Evolutionary conservation across 2,329 filamentous ascomycete genomes (phyloP).

Genomic region (Beauveria asiatica): DNA sequence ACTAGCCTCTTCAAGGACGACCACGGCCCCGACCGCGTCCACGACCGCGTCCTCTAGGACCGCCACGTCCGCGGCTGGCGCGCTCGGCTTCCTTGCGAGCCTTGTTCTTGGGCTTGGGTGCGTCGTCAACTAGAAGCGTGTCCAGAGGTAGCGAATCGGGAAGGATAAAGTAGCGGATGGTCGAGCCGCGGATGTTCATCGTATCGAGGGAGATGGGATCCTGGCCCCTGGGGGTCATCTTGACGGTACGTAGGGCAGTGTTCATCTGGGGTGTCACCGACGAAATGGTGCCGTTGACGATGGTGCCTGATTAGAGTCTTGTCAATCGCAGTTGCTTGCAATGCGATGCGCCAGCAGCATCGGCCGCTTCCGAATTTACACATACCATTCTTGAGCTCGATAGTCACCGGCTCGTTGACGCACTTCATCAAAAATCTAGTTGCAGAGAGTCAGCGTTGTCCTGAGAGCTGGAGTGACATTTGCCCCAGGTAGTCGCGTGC

Average conservation of each 20-base stretch:
- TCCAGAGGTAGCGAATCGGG: conserved; percentile 93
- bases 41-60: conserved; percentile 45
- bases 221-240: conserved; percentile 87
- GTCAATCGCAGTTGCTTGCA: neutral
- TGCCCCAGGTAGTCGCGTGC: conserved; percentile 31
- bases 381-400: conserved; percentile 95
- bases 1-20: conserved; percentile 15
- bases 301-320: conserved; percentile 57
- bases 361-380: neutral
- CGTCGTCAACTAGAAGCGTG: conserved; percentile 90
- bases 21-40: conserved; percentile 35
- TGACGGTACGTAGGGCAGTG: conserved; percentile 87
- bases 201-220: conserved; percentile 84
- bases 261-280: conserved; percentile 99
- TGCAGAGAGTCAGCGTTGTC: conserved; percentile 19
- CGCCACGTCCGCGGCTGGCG: conserved; percentile 41
- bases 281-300: conserved; percentile 93
- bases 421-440: conserved; percentile 97
- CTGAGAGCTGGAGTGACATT: neutral
- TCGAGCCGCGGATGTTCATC: conserved; percentile 94
- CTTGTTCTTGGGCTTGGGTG: conserved; percentile 99
- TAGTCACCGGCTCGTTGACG: conserved; percentile 94
- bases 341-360: neutral
- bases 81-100: conserved; percentile 80
- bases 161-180: conserved; percentile 93